Percentiles rank a stretch among this genome's conserved stretches.
phyloP scores from a whole-genome alignment of 176 grass and related monocot genomes.

The Bolboschoenus planiculmis region DNA sequence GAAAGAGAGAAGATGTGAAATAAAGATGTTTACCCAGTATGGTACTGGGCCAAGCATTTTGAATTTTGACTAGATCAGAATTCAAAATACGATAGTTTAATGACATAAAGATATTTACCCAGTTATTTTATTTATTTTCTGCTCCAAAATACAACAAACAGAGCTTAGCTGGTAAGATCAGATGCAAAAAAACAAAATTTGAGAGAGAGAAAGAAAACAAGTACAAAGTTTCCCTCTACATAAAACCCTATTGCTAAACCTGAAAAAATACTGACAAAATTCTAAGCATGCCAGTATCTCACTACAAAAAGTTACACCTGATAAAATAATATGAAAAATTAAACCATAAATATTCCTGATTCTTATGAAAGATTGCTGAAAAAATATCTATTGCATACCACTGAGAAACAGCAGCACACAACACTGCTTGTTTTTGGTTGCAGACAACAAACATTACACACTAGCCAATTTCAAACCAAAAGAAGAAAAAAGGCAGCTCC shows the following conservation, averaged over 20 bases:
- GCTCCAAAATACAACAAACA: background rate
- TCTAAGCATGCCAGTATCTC: background rate
- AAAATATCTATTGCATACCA: background rate
- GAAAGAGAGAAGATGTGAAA: no score
- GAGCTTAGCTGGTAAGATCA: background rate
- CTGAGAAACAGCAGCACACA: background rate
- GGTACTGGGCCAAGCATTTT: no score
- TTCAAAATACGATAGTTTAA: no score
- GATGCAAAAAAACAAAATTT: background rate
- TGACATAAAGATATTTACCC: no score
- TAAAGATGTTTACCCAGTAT: no score
- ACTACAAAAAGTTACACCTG: background rate
- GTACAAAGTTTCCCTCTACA: background rate
- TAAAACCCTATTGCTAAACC: background rate
- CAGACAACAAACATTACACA: slow-evolving; percentile 2
- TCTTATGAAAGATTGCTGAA: background rate
- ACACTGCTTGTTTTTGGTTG: background rate
- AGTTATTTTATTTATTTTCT: no score
- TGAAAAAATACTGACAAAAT: background rate
- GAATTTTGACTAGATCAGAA: no score
- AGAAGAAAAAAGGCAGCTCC: background rate
- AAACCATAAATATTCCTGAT: background rate
- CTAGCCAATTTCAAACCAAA: background rate
- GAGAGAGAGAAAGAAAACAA: background rate
- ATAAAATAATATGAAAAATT: background rate